These are phyloP conservation scores for Starmerella stigmatis DNA, from an alignment of 805 yeast genomes.

Conservation along the genomic window DNA sequence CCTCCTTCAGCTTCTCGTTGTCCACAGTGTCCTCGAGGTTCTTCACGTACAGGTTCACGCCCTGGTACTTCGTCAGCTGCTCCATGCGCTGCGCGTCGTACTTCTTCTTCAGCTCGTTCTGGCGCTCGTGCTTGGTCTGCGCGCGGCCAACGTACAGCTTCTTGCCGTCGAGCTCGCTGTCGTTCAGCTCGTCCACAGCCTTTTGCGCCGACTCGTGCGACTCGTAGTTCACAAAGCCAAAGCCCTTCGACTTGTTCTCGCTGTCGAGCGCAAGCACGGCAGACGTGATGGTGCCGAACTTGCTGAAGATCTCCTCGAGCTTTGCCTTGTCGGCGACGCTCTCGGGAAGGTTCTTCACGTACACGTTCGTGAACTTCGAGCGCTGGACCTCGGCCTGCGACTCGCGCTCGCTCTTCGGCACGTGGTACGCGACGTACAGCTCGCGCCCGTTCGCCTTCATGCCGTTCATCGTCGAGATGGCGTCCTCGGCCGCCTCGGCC, in stretches of 20 bases:
- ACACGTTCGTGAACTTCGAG: slow-evolving; percentile 91
- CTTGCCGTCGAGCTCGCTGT: slow-evolving; percentile 67
- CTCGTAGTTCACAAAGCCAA: slow-evolving; percentile 90
- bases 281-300: slow-evolving; percentile 75
- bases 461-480: slow-evolving; percentile 95
- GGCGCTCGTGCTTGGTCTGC: slow-evolving; percentile 96
- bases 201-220: slow-evolving; percentile 75
- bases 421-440: slow-evolving; percentile 91
- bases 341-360: slow-evolving; percentile 76
- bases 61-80: slow-evolving; percentile 88
- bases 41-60: slow-evolving; percentile 92
- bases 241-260: slow-evolving; percentile 87
- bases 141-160: slow-evolving; percentile 94
- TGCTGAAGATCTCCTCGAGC: slow-evolving; percentile 58
- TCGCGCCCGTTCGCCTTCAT: slow-evolving; percentile 94
- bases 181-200: slow-evolving; percentile 89
- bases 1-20: slow-evolving; percentile 84
- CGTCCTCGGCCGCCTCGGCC: slow-evolving; percentile 84
- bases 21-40: slow-evolving; percentile 89
- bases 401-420: slow-evolving; percentile 87
- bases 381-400: slow-evolving; percentile 81
- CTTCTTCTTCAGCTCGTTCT: slow-evolving; percentile 89
- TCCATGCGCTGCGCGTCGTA: slow-evolving; percentile 87
- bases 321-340: slow-evolving; percentile 42
- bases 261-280: slow-evolving; percentile 66